phyloP scores from a whole-genome alignment of 129 eudicot species.

The Helichrysum umbraculigerum region DNA sequence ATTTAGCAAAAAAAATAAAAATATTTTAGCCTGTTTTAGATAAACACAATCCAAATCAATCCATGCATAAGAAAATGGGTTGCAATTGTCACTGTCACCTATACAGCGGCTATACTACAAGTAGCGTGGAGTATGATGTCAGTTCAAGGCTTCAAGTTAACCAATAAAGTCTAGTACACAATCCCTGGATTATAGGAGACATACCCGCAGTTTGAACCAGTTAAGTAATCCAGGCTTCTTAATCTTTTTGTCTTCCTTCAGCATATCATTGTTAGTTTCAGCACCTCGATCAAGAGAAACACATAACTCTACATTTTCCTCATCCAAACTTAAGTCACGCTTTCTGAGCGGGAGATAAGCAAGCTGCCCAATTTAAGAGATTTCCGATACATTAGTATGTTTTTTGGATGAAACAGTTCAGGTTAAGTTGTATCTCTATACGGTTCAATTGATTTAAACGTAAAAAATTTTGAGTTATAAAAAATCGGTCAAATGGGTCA shows the following conservation, averaged over 20 bases:
- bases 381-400: slow-evolving; percentile 13
- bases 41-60: slow-evolving; percentile 3
- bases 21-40: slow-evolving; percentile 1
- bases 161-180: not conserved
- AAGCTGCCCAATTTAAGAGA: slow-evolving; percentile 58
- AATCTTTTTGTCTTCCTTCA: slow-evolving; percentile 71
- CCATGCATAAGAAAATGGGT: not conserved
- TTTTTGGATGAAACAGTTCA: not conserved
- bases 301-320: slow-evolving; percentile 63
- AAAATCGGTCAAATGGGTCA: too few relatives aligned
- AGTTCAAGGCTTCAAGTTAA: not conserved
- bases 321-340: slow-evolving; percentile 80
- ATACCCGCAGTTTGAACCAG: slow-evolving; percentile 91
- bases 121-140: not conserved
- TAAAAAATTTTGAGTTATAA: too few relatives aligned
- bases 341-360: slow-evolving; percentile 89
- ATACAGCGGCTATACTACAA: not conserved
- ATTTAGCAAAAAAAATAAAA: not conserved
- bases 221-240: slow-evolving; percentile 80
- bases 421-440: too few relatives aligned
- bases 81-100: not conserved
- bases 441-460: too few relatives aligned
- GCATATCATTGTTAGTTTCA: slow-evolving; percentile 52
- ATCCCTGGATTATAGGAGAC: slow-evolving; percentile 24
- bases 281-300: slow-evolving; percentile 65